Evolutionary conservation across 192 early-diverging fungal species (phyloP), one percentile per base, ranked within the genome.

Genomic region (Entomortierella parvispora): DNA sequence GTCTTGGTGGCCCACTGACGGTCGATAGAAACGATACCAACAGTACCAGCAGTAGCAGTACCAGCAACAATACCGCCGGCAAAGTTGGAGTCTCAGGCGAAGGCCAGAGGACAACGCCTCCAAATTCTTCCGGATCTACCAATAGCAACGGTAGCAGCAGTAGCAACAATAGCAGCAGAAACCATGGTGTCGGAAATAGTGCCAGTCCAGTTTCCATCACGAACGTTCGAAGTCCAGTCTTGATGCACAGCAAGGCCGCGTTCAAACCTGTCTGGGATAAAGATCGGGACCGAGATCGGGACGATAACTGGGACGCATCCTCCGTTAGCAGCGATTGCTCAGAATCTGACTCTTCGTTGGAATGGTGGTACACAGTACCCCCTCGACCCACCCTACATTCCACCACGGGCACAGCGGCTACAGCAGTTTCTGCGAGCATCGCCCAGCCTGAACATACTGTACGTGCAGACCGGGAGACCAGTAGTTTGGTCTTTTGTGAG

Each of bases 301-400:
- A 75, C 23, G 71, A 75, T 29, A 75, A 75, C 42, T 75, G 71
- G 71, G 71, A 75, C 42, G 45, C 62, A 11, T 26, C 62, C 11
- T 75, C 71, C 14, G 46, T 66, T 6, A 66, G 57, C 28, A 75
- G 71, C 28, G 71, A 75, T 23, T 61, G 37, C 15, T 75, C 71
- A 40, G 71, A 75, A n/a, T 66, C 63, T 4, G 71, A 66, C n/a
- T 40, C 71, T 0, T n/a, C 57, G 9, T 17, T 61, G 15, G 71
- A 75, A 22, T 75, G 71, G 71, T 75, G 71, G 71, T 75, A 75
- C 33, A 75, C 71, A 0, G 60, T 66, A 48, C 71, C 71, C 14
- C 71, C 71, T n/a, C 62, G 56, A 31, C 46, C 58, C 6, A 55
- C 63, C 0, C 32, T 65, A 17, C 57, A 52, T 14, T 23, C 71